Conservation (phyloP, 495 filamentous ascomycete species). For the Clavariopsis aquatica region DNA sequence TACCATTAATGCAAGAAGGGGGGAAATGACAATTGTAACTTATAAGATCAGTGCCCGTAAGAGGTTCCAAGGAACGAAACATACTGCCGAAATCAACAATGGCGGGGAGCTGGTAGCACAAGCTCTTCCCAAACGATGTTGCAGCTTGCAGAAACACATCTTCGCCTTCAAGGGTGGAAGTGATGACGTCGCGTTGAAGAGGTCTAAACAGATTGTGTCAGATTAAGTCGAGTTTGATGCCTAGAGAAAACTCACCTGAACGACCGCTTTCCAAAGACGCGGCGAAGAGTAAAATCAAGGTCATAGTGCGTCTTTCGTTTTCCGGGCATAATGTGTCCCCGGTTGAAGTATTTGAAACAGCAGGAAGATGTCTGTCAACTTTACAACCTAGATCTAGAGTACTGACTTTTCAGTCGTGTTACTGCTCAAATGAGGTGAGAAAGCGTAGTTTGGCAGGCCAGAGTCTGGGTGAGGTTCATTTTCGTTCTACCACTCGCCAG, state of each 20-base stretch:
- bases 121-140: conserved; percentile 93
- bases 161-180: conserved; percentile 72
- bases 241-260: conserved; percentile 61
- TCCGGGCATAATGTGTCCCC: conserved; percentile 22
- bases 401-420: neutral
- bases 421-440: neutral
- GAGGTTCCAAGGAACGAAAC: conserved; percentile 36
- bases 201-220: conserved; percentile 56
- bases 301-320: conserved; percentile 51
- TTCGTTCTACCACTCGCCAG: neutral
- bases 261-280: conserved; percentile 73
- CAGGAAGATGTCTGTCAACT: neutral
- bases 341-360: neutral
- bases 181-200: conserved; percentile 83
- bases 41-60: neutral
- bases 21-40: conserved; percentile 92
- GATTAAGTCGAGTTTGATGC: conserved; percentile 21
- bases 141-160: conserved; percentile 96
- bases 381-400: neutral
- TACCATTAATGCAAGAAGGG: conserved; percentile 88
- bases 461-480: neutral
- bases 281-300: conserved; percentile 79
- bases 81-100: conserved; percentile 81
- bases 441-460: neutral
- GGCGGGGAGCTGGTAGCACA: conserved; percentile 92